These are phyloP conservation scores for Pisolithus orientalis DNA, from an alignment of 768 basidiomycete genomes.

Conservation along the genomic window DNA sequence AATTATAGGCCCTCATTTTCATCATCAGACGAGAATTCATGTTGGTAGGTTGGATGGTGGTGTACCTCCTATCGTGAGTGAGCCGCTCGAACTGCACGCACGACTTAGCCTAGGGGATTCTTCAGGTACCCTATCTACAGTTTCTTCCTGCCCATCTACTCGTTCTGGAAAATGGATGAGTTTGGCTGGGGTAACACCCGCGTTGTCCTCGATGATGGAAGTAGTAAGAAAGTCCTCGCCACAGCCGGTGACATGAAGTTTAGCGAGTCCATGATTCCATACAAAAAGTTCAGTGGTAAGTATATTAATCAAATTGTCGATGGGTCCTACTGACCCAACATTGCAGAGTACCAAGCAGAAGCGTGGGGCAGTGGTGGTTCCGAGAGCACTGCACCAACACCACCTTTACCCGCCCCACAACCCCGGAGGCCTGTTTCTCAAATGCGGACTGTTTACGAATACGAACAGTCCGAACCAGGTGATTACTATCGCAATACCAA, in stretches of 20 bases:
- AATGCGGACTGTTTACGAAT: constrained; percentile 38
- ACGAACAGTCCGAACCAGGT: constrained; percentile 35
- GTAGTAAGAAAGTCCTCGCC: constrained; percentile 52
- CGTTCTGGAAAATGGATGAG: constrained; percentile 75
- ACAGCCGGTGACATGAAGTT: constrained; percentile 60
- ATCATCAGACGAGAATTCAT: constrained; percentile 71
- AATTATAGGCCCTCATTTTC: constrained; percentile 51
- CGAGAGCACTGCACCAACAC: constrained; percentile 29
- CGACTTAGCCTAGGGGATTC: constrained; percentile 2
- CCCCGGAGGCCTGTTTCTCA: constrained; percentile 33
- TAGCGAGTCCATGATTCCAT: constrained; percentile 71
- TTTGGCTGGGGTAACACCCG: constrained; percentile 66
- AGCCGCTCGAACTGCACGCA: not conserved
- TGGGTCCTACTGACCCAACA: constrained; percentile 6
- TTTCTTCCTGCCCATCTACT: constrained; percentile 63
- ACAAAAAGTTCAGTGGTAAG: constrained; percentile 66
- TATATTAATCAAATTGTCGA: constrained; percentile 3
- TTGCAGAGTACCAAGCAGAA: constrained; percentile 58
- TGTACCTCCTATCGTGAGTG: constrained; percentile 60
- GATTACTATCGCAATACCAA: constrained; percentile 60
- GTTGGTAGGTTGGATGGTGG: constrained; percentile 69
- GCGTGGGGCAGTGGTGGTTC: constrained; percentile 46
- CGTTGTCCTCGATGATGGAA: constrained; percentile 61
- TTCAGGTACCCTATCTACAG: constrained; percentile 59
- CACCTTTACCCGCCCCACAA: constrained; percentile 28